Base-by-base conservation (phyloP, 768 basidiomycete species). In the Suillus luteus region DNA sequence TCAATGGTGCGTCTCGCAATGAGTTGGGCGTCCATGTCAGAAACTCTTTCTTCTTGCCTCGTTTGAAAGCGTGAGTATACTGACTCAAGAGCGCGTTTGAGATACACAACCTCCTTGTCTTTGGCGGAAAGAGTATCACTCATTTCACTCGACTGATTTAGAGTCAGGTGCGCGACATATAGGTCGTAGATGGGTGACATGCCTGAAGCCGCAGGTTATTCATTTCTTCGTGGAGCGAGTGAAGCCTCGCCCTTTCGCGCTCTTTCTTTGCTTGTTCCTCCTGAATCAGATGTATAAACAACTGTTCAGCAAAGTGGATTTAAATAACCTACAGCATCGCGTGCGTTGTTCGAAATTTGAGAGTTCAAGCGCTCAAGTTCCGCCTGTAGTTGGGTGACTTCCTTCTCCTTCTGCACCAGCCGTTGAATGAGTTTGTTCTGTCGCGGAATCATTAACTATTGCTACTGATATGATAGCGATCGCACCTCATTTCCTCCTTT, bases 21-120 rank as follows among this genome's bases (percentile, higher is more conserved):
- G 14, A 80, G 69, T 61, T 89, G 85, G 3, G 90, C 83, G 68
- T 93, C 90, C 55, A 89, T 71, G 57, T 86, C 85, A 0, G 80
- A 75, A 55, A 74, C 80, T 51, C 79, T 81, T 27, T 68, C 71
- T 31, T 80, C 80, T 58, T 84, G 82, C 51, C 84, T 76, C 6
- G 84, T 79, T 6, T 83, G 80, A 72, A 95, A 90, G n/a, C 91
- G 83, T 12, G 88, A 88, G 74, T 93, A 93, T 5, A 96, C 90
- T 8, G 91, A 90, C 73, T 95, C 92, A 43, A 97, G 79, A n/a
- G 93, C 91, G 15, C 90, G 88, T 71, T 93, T 93, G 44, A 95
- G 82, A 69, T 89, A 92, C 0, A 82, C 67, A 40, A 90, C 81
- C 62, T 95, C 91, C 71, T 93, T 94, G 66, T 90, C 85, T 70